Evolutionary conservation across 805 yeast genomes (phyloP).

Genomic region (Lipomyces oligophaga): DNA sequence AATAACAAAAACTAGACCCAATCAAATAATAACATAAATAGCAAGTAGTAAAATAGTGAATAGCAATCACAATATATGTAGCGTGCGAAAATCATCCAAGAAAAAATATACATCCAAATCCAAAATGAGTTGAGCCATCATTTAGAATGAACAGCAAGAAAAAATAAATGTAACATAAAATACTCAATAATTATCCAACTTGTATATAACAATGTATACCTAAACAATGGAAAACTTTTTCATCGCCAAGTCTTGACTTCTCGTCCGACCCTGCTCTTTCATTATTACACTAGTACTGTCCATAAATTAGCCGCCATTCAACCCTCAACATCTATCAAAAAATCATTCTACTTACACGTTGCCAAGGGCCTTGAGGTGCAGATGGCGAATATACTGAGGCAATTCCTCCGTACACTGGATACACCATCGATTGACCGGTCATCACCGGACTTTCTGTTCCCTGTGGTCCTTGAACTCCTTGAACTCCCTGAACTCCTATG

Average conservation of each 20-base stretch:
- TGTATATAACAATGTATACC: too few relatives aligned
- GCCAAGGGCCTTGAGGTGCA: slow-evolving; percentile 7
- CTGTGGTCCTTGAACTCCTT: slow-evolving; percentile 1
- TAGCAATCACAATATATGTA: too few relatives aligned
- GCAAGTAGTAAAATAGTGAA: too few relatives aligned
- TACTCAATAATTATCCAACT: not conserved
- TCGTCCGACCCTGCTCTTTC: too few relatives aligned
- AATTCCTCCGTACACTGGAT: slow-evolving; percentile 12
- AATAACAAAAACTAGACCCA: too few relatives aligned
- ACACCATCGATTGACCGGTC: slow-evolving; percentile 7
- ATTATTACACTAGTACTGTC: too few relatives aligned
- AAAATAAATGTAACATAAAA: not conserved
- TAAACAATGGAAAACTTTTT: too few relatives aligned
- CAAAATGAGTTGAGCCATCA: not conserved
- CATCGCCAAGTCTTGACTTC: too few relatives aligned
- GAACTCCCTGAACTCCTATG: slow-evolving; percentile 1
- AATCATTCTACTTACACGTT: slow-evolving; percentile 8
- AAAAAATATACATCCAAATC: not conserved
- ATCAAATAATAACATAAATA: too few relatives aligned
- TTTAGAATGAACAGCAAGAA: too few relatives aligned
- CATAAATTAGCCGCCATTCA: too few relatives aligned
- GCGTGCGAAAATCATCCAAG: not conserved
- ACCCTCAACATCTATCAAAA: not conserved
- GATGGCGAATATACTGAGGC: slow-evolving; percentile 7
- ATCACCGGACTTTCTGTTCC: slow-evolving; percentile 10